Evolutionary conservation across 2,329 filamentous ascomycete genomes (phyloP).

Genomic region (Blastomyces silverae): DNA sequence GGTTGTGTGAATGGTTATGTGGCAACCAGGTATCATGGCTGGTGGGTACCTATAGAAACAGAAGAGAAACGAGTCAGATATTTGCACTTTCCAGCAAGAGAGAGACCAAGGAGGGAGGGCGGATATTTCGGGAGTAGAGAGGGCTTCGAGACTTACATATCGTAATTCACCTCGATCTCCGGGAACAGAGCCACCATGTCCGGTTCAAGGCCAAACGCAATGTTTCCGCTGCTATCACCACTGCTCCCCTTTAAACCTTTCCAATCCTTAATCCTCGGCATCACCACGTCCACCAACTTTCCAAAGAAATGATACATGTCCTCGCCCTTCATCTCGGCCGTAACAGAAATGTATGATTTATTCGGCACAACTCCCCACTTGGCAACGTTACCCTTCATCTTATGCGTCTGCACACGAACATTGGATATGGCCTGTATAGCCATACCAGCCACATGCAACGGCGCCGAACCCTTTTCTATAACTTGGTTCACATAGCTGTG

Average conservation of each 20-base stretch:
- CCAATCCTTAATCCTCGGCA: conserved; percentile 97
- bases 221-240: conserved; percentile 82
- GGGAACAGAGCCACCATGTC: conserved; percentile 79
- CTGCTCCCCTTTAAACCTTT: conserved; percentile 67
- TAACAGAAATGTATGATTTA: conserved; percentile 63
- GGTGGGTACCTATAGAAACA: conserved; percentile 50
- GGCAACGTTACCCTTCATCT: conserved; percentile 61
- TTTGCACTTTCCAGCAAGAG: conserved; percentile 5
- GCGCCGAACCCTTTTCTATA: conserved; percentile 62
- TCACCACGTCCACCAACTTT: conserved; percentile 80
- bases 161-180: conserved; percentile 90
- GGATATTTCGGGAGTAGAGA: background rate
- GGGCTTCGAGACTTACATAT: conserved; percentile 56
- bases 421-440: conserved; percentile 80
- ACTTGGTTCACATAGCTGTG: conserved; percentile 65
- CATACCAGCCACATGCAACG: conserved; percentile 76
- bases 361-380: conserved; percentile 69
- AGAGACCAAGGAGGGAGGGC: conserved; percentile 4
- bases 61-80: conserved; percentile 12
- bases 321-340: conserved; percentile 69
- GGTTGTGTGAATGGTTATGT: conserved; percentile 76
- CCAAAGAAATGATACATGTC: conserved; percentile 85
- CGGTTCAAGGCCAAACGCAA: conserved; percentile 70
- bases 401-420: conserved; percentile 62
- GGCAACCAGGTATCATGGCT: conserved; percentile 76